Evolutionary conservation across 75 land plant genomes (phyloP).

Genomic region (Pinus albicaulis): DNA sequence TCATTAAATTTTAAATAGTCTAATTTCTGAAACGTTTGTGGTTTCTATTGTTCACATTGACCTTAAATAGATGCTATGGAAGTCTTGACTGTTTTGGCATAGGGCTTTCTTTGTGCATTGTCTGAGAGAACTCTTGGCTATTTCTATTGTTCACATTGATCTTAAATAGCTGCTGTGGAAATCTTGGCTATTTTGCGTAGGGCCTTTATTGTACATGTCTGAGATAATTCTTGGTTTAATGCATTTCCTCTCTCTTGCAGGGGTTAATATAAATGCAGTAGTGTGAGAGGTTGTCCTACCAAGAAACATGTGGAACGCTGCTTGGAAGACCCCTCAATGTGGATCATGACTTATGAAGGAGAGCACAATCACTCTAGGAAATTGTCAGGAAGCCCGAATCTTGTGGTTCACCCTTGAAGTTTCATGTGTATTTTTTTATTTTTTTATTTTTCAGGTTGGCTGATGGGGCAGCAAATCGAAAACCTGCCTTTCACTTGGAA

Average conservation of each 20-base stretch:
- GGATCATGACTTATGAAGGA: constrained; percentile 84
- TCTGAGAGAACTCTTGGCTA: too few relatives aligned
- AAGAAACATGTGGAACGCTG: constrained; percentile 83
- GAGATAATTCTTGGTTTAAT: not conserved
- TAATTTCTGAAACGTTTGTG: too few relatives aligned
- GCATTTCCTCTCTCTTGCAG: constrained; percentile 22
- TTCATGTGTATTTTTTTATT: not conserved
- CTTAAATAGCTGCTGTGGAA: too few relatives aligned
- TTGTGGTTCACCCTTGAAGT: constrained; percentile 8
- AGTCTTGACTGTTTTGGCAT: too few relatives aligned
- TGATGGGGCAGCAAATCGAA: not conserved
- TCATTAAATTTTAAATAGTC: too few relatives aligned
- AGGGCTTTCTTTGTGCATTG: too few relatives aligned
- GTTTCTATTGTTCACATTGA: too few relatives aligned
- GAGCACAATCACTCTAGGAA: constrained; percentile 73
- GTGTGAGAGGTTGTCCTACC: constrained; percentile 90
- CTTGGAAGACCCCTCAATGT: constrained; percentile 79
- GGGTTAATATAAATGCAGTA: constrained; percentile 91
- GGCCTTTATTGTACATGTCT: not conserved
- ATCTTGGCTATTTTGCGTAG: too few relatives aligned
- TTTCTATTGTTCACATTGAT: too few relatives aligned
- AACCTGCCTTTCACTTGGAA: not conserved
- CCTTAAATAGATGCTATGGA: too few relatives aligned
- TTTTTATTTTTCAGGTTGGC: not conserved
- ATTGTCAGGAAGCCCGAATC: constrained; percentile 15